Conservation (phyloP, 345 rosid genomes). For the Aurinia saxatilis region DNA sequence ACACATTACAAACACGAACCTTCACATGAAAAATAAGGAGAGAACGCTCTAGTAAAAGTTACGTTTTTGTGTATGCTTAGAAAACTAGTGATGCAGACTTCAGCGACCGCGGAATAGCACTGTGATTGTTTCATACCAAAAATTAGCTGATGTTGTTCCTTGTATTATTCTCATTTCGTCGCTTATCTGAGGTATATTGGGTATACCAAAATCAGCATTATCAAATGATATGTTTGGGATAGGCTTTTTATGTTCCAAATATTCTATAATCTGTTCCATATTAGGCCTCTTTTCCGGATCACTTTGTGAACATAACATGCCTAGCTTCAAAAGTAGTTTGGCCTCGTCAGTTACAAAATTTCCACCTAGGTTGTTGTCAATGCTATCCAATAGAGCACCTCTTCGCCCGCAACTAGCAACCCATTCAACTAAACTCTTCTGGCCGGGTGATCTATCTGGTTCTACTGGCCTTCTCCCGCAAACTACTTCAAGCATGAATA, state of each 20-base stretch:
- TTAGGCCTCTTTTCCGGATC: not conserved
- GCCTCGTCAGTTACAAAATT: not conserved
- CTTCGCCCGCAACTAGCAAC: not conserved
- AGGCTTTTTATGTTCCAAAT: not conserved
- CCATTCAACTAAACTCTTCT: not conserved
- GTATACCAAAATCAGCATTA: not conserved
- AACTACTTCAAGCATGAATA: conserved; percentile 30
- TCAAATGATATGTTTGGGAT: not conserved
- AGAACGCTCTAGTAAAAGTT: no score
- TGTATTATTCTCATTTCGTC: not conserved
- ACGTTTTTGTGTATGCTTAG: no score
- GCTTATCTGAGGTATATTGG: not conserved
- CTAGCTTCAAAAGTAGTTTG: not conserved
- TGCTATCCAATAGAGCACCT: not conserved
- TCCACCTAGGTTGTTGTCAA: not conserved
- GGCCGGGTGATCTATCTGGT: not conserved
- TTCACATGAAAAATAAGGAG: not conserved
- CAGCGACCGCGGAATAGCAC: not conserved
- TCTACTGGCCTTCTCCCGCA: conserved; percentile 34
- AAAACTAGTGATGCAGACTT: no score
- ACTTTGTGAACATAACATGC: not conserved
- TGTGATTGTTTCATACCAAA: not conserved
- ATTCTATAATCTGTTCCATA: not conserved
- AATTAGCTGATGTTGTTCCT: not conserved
- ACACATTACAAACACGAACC: no score